Base-by-base conservation (phyloP, 768 basidiomycete species). In the Cyathus striatus region DNA sequence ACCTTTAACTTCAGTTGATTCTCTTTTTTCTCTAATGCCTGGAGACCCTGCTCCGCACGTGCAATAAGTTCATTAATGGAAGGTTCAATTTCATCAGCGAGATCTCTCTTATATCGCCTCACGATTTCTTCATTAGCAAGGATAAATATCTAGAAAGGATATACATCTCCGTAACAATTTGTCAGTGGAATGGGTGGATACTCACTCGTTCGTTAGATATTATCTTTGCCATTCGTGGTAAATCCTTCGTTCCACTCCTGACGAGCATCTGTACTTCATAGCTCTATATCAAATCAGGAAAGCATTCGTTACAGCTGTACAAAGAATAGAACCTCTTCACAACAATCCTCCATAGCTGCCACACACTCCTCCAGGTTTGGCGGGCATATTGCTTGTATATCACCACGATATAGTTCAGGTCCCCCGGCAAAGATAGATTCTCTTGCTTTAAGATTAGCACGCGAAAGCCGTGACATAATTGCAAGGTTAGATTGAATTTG, bases 81-180 rank as follows among this genome's bases (percentile, higher is more conserved):
- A 14, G 89, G 89, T 46, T 90, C 88, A 7, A 91, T 79, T 57
- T 90, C 88, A 41, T 87, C 84, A 1, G 77, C 81, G 30, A 90
- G 69, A 33, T 83, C 82, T 2, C 81, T 63, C 54, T 90, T 88
- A 65, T 90, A 89, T 59, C 66, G 72, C 41, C 75, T 73, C n/a
- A 90, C 74, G 0, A 81, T 85, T 10, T 68, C 72, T 58, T 90
- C 87, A 41, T 85, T 78, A 1, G 88, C 70, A 7, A 91, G 75
- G 14, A 86, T 63, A 55, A 86, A 90, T 0, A 87, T 78, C 88
- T 91, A 44, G 21, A 39, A 42, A 27, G 21, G 18, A 9, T n/a
- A 2, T 9, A 23, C 13, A 14, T 23, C 30, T 37, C 12, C 7
- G 35, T 12, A 36, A 18, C 22, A 17, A 20, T 13, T 14, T 21